phyloP scores from a whole-genome alignment of 768 basidiomycete genomes.

The Sporobolomyces roseus region DNA sequence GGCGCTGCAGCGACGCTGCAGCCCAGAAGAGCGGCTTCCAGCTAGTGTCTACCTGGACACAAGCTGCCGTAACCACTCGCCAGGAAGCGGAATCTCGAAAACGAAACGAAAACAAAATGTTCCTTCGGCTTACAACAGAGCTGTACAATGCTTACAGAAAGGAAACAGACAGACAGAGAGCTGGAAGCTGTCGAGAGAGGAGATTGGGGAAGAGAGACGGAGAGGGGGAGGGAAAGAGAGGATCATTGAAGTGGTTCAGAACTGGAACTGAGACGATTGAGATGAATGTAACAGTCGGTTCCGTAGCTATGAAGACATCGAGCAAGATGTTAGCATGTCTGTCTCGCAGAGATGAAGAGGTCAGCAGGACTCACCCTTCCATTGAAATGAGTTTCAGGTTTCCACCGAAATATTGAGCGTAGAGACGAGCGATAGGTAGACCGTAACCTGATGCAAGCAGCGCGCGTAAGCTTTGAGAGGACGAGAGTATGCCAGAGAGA shows the following conservation, averaged over 20 bases:
- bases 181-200: neutral
- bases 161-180: neutral
- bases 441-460: slow-evolving; percentile 63
- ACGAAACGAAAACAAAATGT: no score
- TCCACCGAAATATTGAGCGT: slow-evolving; percentile 71
- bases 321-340: neutral
- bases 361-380: slow-evolving; percentile 62
- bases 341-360: neutral
- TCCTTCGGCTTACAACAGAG: neutral
- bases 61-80: no score
- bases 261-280: slow-evolving; percentile 27
- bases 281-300: slow-evolving; percentile 87
- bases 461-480: no score
- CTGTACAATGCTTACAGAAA: neutral
- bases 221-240: no score
- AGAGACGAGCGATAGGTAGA: slow-evolving; percentile 84
- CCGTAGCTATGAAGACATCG: slow-evolving; percentile 56
- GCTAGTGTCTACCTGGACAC: no score
- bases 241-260: slow-evolving; percentile 38
- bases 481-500: neutral
- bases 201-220: no score
- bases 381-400: slow-evolving; percentile 91
- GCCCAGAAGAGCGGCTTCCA: no score
- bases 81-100: no score
- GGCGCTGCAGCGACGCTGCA: no score